A percentile compares a stretch with the other conserved stretches of the same genome.
Evolutionary conservation across 106 monocot species (phyloP).

Genomic region (Apostasia shenzhenica): DNA sequence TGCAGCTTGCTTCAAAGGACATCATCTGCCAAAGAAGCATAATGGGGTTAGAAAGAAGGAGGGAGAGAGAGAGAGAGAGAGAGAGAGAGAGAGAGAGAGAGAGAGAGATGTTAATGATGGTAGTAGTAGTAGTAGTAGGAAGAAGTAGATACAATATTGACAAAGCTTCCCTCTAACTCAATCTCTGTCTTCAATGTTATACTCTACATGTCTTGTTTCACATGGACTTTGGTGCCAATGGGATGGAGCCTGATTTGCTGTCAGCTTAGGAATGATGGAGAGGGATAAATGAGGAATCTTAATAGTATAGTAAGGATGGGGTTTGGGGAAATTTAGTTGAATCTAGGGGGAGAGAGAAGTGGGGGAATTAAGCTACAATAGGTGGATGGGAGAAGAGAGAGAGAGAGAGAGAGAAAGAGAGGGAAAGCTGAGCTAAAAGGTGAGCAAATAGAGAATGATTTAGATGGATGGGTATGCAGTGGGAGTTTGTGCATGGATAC

Average conservation of each 20-base stretch:
- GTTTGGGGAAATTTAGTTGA: constrained; percentile 3
- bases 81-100: neutral
- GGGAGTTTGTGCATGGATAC: constrained; percentile 8
- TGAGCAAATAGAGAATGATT: constrained; percentile 1
- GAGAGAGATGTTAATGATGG: neutral
- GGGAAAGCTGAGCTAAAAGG: neutral
- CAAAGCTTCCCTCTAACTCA: neutral
- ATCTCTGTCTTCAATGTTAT: constrained; percentile 8
- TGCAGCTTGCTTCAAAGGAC: constrained; percentile 56
- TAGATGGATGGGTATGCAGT: neutral
- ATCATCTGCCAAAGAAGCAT: constrained; percentile 58
- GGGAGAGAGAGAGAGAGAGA: neutral
- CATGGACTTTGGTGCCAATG: constrained; percentile 35
- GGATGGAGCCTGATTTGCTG: constrained; percentile 19
- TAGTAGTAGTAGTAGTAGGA: neutral
- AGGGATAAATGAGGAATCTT: constrained; percentile 33
- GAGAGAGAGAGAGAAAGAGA: neutral
- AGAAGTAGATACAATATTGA: too few relatives aligned
- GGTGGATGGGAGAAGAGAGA: neutral
- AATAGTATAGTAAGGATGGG: constrained; percentile 32
- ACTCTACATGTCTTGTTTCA: constrained; percentile 14
- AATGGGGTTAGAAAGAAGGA: neutral
- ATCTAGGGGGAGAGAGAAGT: constrained; percentile 1
- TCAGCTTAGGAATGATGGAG: constrained; percentile 23
- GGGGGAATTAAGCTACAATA: neutral